These are phyloP conservation scores for Thozetella sp. DNA, from an alignment of 495 filamentous ascomycete genomes.

Conservation along the genomic window DNA sequence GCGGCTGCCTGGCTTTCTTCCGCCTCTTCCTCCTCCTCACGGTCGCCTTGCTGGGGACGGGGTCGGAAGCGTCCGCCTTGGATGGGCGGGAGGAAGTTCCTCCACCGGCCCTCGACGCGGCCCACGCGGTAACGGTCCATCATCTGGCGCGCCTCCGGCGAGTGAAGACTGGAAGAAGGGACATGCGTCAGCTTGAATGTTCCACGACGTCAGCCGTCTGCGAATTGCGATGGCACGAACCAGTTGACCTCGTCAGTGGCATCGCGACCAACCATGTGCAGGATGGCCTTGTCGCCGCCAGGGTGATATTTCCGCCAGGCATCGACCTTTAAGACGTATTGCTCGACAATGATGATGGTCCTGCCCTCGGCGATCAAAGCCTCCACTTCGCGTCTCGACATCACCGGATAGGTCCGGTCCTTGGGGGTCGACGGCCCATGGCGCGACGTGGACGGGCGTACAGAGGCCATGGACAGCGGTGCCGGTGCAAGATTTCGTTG, in stretches of 20 bases:
- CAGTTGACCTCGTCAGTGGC: conserved; percentile 93
- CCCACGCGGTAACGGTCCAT: conserved; percentile 89
- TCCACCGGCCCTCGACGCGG: conserved; percentile 78
- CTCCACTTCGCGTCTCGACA: conserved; percentile 80
- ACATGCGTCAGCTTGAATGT: neutral
- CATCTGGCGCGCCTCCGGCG: conserved; percentile 68
- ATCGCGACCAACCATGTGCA: conserved; percentile 95
- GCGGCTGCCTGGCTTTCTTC: conserved; percentile 37
- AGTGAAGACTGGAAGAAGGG: conserved; percentile 69
- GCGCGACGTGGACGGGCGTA: neutral
- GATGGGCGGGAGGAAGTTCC: conserved; percentile 88
- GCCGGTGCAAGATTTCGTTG: neutral
- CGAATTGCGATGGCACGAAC: conserved; percentile 47
- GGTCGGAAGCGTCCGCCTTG: conserved; percentile 85
- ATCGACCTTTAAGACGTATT: conserved; percentile 83
- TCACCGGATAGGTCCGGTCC: conserved; percentile 33
- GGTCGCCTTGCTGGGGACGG: conserved; percentile 37
- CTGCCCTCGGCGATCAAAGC: conserved; percentile 85
- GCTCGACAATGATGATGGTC: conserved; percentile 77
- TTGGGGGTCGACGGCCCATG: conserved; percentile 26
- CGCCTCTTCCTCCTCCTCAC: conserved; percentile 32
- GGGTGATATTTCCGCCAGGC: conserved; percentile 88
- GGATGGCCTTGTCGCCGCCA: conserved; percentile 88
- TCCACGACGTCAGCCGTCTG: neutral
- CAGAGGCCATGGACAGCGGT: neutral